Conservation (phyloP, 345 rosid species). For the Mercurialis annua region DNA sequence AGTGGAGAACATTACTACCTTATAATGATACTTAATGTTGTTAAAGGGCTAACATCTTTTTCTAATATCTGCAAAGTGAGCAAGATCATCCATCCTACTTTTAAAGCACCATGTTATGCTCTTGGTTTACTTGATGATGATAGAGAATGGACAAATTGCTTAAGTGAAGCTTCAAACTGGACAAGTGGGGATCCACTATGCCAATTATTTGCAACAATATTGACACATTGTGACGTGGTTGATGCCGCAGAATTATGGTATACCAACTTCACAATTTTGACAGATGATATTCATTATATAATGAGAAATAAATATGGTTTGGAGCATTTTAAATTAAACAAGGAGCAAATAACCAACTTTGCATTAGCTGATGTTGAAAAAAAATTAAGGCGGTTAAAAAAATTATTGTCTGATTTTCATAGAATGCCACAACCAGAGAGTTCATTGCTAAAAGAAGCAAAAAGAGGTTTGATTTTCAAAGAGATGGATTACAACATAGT, state of each 20-base stretch:
- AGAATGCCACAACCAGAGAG: no score
- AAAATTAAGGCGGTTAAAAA: no score
- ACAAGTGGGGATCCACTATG: not conserved
- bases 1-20: constrained; percentile 8
- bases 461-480: no score
- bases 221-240: not conserved
- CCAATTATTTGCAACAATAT: not conserved
- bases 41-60: not conserved
- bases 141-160: constrained; percentile 5
- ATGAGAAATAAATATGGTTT: no score
- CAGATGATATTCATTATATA: no score
- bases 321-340: no score
- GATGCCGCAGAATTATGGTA: not conserved
- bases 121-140: constrained; percentile 16
- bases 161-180: constrained; percentile 1
- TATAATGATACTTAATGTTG: not conserved
- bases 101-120: constrained; percentile 13
- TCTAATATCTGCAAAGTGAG: constrained; percentile 5
- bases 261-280: no score
- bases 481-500: not conserved
- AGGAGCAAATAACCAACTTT: no score
- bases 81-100: not conserved
- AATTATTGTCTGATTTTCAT: no score
- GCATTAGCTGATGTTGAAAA: no score
- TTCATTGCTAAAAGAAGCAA: no score